Evolutionary conservation across 2,329 filamentous ascomycete genomes (phyloP).

Genomic region (Diaporthe caulivora): DNA sequence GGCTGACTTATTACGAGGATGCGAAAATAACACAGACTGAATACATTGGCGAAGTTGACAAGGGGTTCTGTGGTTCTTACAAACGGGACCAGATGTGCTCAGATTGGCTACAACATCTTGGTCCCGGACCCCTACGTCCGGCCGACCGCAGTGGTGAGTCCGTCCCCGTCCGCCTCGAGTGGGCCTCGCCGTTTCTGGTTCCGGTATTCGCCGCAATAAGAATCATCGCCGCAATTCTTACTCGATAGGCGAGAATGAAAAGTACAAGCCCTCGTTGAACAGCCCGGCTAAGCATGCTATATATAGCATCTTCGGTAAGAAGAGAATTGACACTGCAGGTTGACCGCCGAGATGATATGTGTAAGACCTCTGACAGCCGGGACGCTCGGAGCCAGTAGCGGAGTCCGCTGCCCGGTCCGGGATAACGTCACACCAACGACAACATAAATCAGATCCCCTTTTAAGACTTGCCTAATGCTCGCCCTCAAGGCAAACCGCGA

Average conservation of each 20-base stretch:
- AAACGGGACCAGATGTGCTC: not conserved
- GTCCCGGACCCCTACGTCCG: not conserved
- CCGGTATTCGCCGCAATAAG: constrained; percentile 12
- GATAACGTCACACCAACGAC: constrained; percentile 33
- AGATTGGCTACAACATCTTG: not conserved
- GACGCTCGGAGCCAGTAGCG: constrained; percentile 13
- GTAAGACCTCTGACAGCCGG: constrained; percentile 13
- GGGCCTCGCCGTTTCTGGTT: constrained; percentile 12
- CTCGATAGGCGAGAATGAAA: not conserved
- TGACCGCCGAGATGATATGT: not conserved
- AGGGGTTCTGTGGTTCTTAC: not conserved
- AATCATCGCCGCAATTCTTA: not conserved
- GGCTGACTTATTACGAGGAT: too few species aligned
- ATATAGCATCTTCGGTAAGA: not conserved
- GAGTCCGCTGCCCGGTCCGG: constrained; percentile 13
- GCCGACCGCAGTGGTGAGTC: constrained; percentile 2
- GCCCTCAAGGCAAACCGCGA: not conserved
- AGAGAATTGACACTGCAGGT: not conserved
- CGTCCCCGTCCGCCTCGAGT: constrained; percentile 20
- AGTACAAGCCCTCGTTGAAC: not conserved
- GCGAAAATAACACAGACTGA: not conserved
- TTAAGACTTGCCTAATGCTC: not conserved
- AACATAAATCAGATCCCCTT: constrained; percentile 16
- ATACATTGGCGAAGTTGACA: not conserved
- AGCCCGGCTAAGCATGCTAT: not conserved